A percentile compares a stretch with the other conserved stretches of the same genome.
phyloP scores from a whole-genome alignment of 441 rosid genomes.

The Mallotus japonicus region DNA sequence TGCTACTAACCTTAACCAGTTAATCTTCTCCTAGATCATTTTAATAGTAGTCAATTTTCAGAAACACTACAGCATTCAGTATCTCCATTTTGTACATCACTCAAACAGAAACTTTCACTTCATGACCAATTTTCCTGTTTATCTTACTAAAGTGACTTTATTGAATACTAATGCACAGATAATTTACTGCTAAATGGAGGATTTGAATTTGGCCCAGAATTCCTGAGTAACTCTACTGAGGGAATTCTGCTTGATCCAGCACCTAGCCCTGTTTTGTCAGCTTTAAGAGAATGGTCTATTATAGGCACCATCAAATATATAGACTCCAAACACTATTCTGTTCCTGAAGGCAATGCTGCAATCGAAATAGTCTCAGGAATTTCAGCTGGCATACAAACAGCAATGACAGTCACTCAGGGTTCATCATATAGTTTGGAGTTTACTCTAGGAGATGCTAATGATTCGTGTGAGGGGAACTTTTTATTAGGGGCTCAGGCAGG shows the following conservation, averaged over 20 bases:
- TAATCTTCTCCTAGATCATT: not conserved
- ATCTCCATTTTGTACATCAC: not conserved
- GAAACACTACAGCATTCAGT: not conserved
- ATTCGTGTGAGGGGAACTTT: constrained; percentile 42
- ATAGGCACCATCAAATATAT: constrained; percentile 55
- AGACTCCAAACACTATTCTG: constrained; percentile 48
- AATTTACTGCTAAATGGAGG: constrained; percentile 54
- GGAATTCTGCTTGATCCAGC: constrained; percentile 49
- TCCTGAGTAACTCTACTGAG: constrained; percentile 40
- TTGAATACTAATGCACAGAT: constrained; percentile 26
- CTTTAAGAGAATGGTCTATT: constrained; percentile 49
- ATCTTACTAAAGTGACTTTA: not conserved
- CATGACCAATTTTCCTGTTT: not conserved
- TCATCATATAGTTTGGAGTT: constrained; percentile 45
- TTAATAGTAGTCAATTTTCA: not conserved
- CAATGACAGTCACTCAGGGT: constrained; percentile 35
- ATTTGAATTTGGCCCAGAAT: constrained; percentile 60
- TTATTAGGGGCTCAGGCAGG: constrained; percentile 48
- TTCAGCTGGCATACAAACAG: constrained; percentile 47
- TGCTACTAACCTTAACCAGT: not conserved
- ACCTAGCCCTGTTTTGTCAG: constrained; percentile 45
- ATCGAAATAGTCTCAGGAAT: constrained; percentile 46
- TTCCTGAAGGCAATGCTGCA: constrained; percentile 60
- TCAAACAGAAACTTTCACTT: not conserved
- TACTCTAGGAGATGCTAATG: constrained; percentile 53